Percentiles rank a stretch among this genome's conserved stretches.
Conservation (phyloP, 208 protist genomes). For the Trypanosoma brucei region DNA sequence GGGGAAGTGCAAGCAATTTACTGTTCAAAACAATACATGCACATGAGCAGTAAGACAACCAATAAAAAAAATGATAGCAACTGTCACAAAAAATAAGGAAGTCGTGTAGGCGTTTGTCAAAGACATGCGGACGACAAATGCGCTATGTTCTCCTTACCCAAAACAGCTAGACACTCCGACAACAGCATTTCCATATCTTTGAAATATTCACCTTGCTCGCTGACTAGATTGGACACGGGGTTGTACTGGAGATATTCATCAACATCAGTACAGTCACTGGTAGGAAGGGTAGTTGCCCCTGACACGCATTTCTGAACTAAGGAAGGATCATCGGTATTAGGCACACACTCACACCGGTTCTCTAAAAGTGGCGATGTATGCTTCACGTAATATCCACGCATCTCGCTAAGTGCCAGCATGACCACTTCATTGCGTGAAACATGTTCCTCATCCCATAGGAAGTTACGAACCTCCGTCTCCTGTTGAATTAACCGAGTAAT, state of each 20-base stretch:
- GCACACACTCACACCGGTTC: slow-evolving; percentile 9
- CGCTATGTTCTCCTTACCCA: not conserved
- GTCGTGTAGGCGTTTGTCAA: not conserved
- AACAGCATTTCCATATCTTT: slow-evolving; percentile 1
- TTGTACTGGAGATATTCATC: not conserved
- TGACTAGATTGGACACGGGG: not conserved
- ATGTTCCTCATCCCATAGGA: slow-evolving; percentile 8
- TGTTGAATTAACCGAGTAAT: not conserved
- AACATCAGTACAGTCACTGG: not conserved
- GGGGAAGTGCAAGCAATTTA: too few species aligned
- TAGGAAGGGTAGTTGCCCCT: not conserved
- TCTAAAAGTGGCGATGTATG: slow-evolving; percentile 1
- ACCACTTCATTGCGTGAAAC: slow-evolving; percentile 7
- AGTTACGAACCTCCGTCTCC: slow-evolving; percentile 6
- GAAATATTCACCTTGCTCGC: not conserved
- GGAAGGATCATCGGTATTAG: slow-evolving; percentile 2
- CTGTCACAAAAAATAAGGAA: too few species aligned
- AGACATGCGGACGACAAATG: not conserved
- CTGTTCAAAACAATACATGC: too few species aligned
- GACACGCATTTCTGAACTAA: not conserved
- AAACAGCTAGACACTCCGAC: not conserved
- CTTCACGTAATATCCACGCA: slow-evolving; percentile 7
- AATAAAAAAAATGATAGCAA: too few species aligned
- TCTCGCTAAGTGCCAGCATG: not conserved
- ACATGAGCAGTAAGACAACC: too few species aligned